Percentiles rank a stretch among this genome's conserved stretches.
Conservation (phyloP, 2,329 filamentous ascomycete genomes). For the Blumeria hordei region DNA sequence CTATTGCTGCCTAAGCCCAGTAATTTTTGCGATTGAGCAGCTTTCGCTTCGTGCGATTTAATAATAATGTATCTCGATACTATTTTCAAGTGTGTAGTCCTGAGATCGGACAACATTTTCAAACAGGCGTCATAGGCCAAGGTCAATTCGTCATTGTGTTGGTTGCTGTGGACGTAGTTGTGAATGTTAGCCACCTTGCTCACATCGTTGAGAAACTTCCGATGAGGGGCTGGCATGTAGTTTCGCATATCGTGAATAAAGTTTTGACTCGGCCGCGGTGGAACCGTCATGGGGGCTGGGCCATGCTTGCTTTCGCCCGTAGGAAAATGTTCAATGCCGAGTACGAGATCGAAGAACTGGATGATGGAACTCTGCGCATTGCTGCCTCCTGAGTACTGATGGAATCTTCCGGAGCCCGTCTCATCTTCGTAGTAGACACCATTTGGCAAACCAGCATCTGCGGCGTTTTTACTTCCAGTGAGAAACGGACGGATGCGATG, state of each 20-base stretch:
- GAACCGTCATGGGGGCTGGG: constrained; percentile 16
- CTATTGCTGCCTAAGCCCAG: too few species aligned
- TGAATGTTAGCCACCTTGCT: constrained; percentile 65
- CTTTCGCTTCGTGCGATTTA: constrained; percentile 53
- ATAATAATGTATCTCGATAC: constrained; percentile 90
- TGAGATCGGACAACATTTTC: constrained; percentile 35
- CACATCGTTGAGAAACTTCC: constrained; percentile 68
- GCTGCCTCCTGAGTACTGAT: constrained; percentile 78
- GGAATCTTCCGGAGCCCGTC: constrained; percentile 38
- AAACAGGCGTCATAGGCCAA: constrained; percentile 82
- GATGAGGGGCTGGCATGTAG: constrained; percentile 90
- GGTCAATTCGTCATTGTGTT: constrained; percentile 37
- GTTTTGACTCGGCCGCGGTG: constrained; percentile 35
- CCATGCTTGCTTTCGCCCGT: constrained; percentile 46
- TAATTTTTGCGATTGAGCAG: constrained; percentile 27
- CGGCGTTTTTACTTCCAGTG: constrained; percentile 94
- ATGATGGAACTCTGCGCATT: constrained; percentile 94
- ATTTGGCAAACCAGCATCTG: constrained; percentile 66
- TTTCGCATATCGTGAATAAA: constrained; percentile 93
- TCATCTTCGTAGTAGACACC: constrained; percentile 77
- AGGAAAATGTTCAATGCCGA: constrained; percentile 73
- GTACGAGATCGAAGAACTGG: constrained; percentile 85
- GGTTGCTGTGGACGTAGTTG: constrained; percentile 45
- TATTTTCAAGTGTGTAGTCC: constrained; percentile 84
- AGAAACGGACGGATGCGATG: constrained; percentile 89